Base-by-base conservation (phyloP, 2,329 filamentous ascomycete genomes). In the Didymella keratinophila region DNA sequence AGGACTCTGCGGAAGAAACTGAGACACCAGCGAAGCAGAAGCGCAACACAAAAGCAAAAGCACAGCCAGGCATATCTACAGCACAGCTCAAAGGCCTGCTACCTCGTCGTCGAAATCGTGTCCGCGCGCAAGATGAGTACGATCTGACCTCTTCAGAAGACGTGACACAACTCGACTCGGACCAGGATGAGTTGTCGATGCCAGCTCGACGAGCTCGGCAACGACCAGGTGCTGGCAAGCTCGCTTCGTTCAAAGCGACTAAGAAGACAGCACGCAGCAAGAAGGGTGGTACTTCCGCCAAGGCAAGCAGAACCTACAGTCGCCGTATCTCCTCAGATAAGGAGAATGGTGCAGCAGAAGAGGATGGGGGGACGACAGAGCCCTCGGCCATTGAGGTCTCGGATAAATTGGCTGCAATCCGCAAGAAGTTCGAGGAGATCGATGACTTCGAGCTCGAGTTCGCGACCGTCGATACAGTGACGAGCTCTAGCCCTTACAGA, bases 361-460 rank as follows among this genome's bases (percentile, higher is more conserved):
- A 68, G 14, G 71, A 69, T 14, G 61, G 67, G 11, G 67, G 66
- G 28, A 57, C 68, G 28, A 68, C 55, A 16, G 72, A 76, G 62
- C 60, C 68, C 5, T 75, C 75, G 16, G 67, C 65, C 18, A 58
- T 64, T 18, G 63, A 59, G 46, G 60, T 68, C 9, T 71, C 68
- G 0, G 68, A 70, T 11, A 78, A 79, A 64, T 67, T 83, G 34
- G 75, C 76, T 60, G 78, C 73, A 1, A 79, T 79, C 25, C 77
- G 76, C 61, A 76, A 78, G 64, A 82, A 82, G 64, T 83, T 83
- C 62, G 78, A 75, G 25, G 80, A 82, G 53, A 77, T 83, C 5
- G 81, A 83, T 65, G 69, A 78, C 23, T 83, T 80, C 74, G 81
- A 82, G 58, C 75, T 83, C 71, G 80, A 82, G 45, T 83, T 83